Base-by-base conservation (phyloP, 495 filamentous ascomycete genomes). In the Hapsidospora chrysogenum region DNA sequence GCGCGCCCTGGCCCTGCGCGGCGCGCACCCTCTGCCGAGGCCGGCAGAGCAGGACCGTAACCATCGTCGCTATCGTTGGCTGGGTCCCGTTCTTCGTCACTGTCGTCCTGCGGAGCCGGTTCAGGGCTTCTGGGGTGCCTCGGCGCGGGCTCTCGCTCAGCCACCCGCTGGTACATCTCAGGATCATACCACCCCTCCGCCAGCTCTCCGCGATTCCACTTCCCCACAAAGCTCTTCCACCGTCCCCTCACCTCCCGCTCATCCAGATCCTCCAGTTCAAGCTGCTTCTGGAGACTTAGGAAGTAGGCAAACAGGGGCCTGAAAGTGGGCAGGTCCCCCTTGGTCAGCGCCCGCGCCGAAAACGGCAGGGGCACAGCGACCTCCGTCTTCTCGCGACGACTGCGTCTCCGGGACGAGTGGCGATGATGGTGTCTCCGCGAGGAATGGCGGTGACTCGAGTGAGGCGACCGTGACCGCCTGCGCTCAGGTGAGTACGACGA, bases 201-300 rank as follows among this genome's bases (percentile, higher is more conserved):
- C 36, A 97, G 64, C 64, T 92, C 85, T 58, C 80, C 83, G 50
- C 72, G 76, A 61, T 97, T 97, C 89, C 89, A 97, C 66, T 85
- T 87, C 2, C 68, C 58, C 10, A 84, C 51, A 48, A 95, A 97
- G 50, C 85, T 87, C 60, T 93, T 94, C 84, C 86, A 97, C 26
- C 89, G 60, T 1, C 87, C 89, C 31, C 68, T 75, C 0, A 73
- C 50, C 47, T 96, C 87, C 10, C 68, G 59, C 36, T 78, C 73
- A 26, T 63, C 57, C 27, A 97, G 49, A 2, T 72, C 65, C 16
- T 70, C 61, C 0, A 96, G 53, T 17, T 66, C 43, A 2, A 80
- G 50, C 8, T 70, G 58, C 55, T 97, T 96, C 49, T 95, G 87
- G 11, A 94, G 74, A 44, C 93, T 82, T 17, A 97, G 64, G 48